These are phyloP conservation scores for Aspergillus ochraceoroseus DNA, from an alignment of 2,329 filamentous ascomycete genomes.

Conservation along the genomic window DNA sequence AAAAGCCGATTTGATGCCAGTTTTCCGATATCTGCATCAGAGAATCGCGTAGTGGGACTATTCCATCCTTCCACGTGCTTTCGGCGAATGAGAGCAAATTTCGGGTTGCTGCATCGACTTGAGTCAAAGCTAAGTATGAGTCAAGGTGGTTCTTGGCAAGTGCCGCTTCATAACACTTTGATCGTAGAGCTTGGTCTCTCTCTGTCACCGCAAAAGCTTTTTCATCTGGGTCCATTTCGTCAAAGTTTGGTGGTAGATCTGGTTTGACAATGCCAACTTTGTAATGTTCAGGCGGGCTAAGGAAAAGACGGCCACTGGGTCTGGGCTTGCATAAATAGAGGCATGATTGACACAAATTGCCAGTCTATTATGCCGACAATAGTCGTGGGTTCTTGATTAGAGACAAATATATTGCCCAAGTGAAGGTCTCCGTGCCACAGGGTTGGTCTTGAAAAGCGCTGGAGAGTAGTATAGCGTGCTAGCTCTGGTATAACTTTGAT, in stretches of 20 bases:
- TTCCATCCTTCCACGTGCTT: conserved; percentile 13
- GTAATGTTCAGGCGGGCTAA: conserved; percentile 18
- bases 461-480: conserved; percentile 1
- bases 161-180: conserved; percentile 22
- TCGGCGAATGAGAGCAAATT: conserved; percentile 12
- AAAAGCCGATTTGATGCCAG: conserved; percentile 9
- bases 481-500: conserved; percentile 11
- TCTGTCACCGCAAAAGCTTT: conserved; percentile 18
- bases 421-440: neutral
- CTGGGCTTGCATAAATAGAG: conserved; percentile 20
- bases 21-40: conserved; percentile 10
- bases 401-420: conserved; percentile 22
- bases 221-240: conserved; percentile 19
- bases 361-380: conserved; percentile 22
- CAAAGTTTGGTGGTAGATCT: conserved; percentile 19
- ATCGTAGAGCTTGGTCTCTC: conserved; percentile 17
- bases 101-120: conserved; percentile 5
- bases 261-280: conserved; percentile 18
- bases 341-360: conserved; percentile 21
- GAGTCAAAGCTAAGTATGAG: conserved; percentile 16
- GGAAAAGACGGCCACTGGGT: conserved; percentile 18
- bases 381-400: conserved; percentile 16
- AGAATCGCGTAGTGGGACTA: conserved; percentile 18
- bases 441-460: conserved; percentile 11
- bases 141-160: conserved; percentile 16